Evolutionary conservation across 2,329 filamentous ascomycete genomes (phyloP).

Genomic region (Xylariomycetidae sp.): DNA sequence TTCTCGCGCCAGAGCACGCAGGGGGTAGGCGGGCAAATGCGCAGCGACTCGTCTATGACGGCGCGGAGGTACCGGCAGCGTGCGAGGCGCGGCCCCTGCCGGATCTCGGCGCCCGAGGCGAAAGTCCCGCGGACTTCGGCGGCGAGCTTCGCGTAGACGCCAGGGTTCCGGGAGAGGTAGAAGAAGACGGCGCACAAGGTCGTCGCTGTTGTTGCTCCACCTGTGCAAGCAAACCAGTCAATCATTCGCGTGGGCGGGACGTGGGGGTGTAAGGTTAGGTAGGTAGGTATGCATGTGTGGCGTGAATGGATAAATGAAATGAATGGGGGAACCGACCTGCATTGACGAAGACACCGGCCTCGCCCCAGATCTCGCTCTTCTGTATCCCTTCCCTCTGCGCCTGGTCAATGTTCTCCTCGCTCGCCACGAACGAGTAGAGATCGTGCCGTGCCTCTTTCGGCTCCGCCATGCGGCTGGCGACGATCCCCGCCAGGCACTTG

Average conservation of each 20-base stretch:
- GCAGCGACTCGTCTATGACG: conserved; percentile 15
- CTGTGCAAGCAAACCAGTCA: conserved; percentile 2
- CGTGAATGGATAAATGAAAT: neutral
- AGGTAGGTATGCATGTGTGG: neutral
- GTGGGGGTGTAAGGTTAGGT: too few relatives aligned
- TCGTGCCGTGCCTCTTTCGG: conserved; percentile 10
- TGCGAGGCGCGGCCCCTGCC: conserved; percentile 8
- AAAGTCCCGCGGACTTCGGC: conserved; percentile 13
- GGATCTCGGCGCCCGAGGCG: conserved; percentile 5
- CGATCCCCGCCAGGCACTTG: conserved; percentile 17
- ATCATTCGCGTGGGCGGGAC: too few relatives aligned
- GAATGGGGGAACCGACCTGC: conserved; percentile 14
- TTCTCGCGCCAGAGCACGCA: conserved; percentile 14
- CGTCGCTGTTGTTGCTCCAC: conserved; percentile 12
- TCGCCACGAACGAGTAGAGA: conserved; percentile 13
- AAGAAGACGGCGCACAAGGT: conserved; percentile 14
- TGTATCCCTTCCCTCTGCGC: conserved; percentile 9
- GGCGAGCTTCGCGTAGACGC: conserved; percentile 9
- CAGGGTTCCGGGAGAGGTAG: conserved; percentile 12
- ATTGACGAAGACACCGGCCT: conserved; percentile 14
- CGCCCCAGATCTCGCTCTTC: conserved; percentile 14
- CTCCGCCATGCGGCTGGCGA: conserved; percentile 11
- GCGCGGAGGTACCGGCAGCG: conserved; percentile 17
- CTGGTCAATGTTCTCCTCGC: too few relatives aligned
- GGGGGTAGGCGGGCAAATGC: conserved; percentile 10